phyloP scores from a whole-genome alignment of 441 rosid genomes.

The Euphorbia corollata region DNA sequence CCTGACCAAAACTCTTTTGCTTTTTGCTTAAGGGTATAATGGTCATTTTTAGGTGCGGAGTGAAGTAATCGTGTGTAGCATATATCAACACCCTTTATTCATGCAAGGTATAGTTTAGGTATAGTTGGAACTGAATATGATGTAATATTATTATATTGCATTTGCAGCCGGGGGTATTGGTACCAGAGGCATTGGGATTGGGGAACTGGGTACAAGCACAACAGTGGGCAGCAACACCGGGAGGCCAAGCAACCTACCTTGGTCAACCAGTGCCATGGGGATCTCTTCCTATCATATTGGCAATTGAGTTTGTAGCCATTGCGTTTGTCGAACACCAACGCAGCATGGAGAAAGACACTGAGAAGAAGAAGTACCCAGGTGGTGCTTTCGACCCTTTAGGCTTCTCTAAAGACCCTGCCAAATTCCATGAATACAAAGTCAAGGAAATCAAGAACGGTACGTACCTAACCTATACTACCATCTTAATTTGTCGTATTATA shows the following conservation, averaged over 20 bases:
- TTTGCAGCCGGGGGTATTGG: slow-evolving; percentile 75
- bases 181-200: slow-evolving; percentile 85
- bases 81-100: no score
- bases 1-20: no score
- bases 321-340: slow-evolving; percentile 96
- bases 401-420: slow-evolving; percentile 86
- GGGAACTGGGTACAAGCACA: slow-evolving; percentile 99
- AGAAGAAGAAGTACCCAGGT: slow-evolving; percentile 95
- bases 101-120: no score
- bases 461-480: no score
- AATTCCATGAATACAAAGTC: slow-evolving; percentile 81
- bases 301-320: slow-evolving; percentile 75
- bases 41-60: no score
- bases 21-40: no score
- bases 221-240: slow-evolving; percentile 91
- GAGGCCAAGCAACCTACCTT: slow-evolving; percentile 93
- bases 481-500: no score
- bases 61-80: no score
- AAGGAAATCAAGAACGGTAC: slow-evolving; percentile 69
- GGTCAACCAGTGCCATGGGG: slow-evolving; percentile 99
- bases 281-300: slow-evolving; percentile 75
- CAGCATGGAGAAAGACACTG: slow-evolving; percentile 96
- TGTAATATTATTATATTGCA: neutral
- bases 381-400: slow-evolving; percentile 98
- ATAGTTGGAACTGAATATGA: no score